Evolutionary conservation across 2,329 filamentous ascomycete species (phyloP).

Genomic region (Colletotrichum lupini): DNA sequence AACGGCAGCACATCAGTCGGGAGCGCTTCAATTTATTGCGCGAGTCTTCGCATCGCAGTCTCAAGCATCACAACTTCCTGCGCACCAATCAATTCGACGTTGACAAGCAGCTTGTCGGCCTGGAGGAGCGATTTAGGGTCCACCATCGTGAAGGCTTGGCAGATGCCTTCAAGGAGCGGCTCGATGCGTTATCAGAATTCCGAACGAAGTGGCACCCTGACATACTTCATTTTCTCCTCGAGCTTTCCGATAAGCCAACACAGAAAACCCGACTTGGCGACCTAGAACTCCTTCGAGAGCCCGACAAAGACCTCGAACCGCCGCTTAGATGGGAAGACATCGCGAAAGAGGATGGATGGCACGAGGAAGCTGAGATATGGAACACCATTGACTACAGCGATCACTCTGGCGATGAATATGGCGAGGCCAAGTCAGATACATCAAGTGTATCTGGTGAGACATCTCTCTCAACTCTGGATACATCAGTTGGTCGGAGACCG

Average conservation of each 20-base stretch:
- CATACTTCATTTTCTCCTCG: conserved; percentile 79
- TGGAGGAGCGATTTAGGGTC: conserved; percentile 89
- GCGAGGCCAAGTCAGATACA: conserved; percentile 48
- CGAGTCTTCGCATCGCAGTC: conserved; percentile 60
- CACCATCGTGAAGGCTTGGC: conserved; percentile 83
- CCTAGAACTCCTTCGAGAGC: conserved; percentile 65
- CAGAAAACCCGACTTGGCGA: conserved; percentile 74
- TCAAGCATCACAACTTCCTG: conserved; percentile 67
- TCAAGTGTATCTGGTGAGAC: conserved; percentile 49
- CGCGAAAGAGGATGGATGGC: conserved; percentile 79
- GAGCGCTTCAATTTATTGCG: conserved; percentile 55
- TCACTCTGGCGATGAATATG: conserved; percentile 69
- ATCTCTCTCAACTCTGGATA: conserved; percentile 48
- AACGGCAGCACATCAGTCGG: conserved; percentile 39
- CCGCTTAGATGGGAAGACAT: conserved; percentile 83
- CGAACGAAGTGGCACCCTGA: conserved; percentile 79
- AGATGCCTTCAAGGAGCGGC: conserved; percentile 70
- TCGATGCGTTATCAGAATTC: conserved; percentile 67
- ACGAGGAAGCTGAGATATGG: conserved; percentile 76
- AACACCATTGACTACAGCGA: conserved; percentile 74
- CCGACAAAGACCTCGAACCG: conserved; percentile 55
- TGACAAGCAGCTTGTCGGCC: conserved; percentile 70
- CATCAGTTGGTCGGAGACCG: conserved; percentile 41
- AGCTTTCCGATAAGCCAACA: conserved; percentile 83
- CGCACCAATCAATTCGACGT: conserved; percentile 84